A percentile compares a stretch with the other conserved stretches of the same genome.
phyloP scores from a whole-genome alignment of 768 basidiomycete species.

The Hypholoma sublateritium region DNA sequence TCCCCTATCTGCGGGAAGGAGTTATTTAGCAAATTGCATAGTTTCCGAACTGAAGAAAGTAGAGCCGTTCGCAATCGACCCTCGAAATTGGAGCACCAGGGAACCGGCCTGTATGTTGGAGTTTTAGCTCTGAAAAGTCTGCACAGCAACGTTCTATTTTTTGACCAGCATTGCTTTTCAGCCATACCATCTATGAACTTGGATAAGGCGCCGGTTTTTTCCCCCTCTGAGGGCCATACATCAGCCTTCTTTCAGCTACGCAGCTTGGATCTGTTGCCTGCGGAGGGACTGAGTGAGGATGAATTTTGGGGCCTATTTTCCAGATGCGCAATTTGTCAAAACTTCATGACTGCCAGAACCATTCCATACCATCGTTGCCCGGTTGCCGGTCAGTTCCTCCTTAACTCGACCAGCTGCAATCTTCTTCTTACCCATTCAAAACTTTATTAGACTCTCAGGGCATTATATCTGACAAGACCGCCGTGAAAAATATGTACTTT shows the following conservation, averaged over 20 bases:
- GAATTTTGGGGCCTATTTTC: background rate
- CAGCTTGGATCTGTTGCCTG: background rate
- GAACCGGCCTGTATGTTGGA: no score
- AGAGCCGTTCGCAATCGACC: no score
- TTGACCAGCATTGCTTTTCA: no score
- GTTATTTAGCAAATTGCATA: no score
- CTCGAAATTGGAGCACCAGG: no score
- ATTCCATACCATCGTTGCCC: background rate
- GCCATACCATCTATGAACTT: background rate
- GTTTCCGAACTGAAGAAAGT: no score
- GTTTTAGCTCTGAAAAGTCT: no score
- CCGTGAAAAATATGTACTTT: background rate
- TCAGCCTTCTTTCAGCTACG: background rate
- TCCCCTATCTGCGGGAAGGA: no score
- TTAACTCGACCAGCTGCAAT: no score
- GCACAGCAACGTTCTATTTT: no score
- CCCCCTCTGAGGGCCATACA: background rate
- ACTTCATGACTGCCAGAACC: background rate
- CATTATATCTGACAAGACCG: background rate
- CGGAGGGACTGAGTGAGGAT: background rate
- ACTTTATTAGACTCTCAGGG: background rate
- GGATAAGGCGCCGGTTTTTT: background rate
- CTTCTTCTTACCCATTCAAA: no score
- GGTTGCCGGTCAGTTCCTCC: background rate
- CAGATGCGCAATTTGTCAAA: background rate